Base-by-base conservation (phyloP, 2,329 filamentous ascomycete genomes). In the Diaporthe helianthi region DNA sequence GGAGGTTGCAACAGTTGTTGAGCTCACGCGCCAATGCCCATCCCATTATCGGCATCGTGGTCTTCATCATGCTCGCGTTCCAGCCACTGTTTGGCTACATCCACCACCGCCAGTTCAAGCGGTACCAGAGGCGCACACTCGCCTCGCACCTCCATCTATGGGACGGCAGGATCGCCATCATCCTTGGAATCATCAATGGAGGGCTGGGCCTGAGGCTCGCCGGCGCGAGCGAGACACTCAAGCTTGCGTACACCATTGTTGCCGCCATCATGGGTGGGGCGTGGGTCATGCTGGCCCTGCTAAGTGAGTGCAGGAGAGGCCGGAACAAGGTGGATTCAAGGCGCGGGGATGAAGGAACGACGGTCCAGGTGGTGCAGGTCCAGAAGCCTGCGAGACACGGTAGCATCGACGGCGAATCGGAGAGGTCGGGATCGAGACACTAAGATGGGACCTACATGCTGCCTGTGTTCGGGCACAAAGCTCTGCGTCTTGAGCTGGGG, bases 1-100 rank as follows among this genome's bases (percentile, higher is more conserved):
- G 36, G 26, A 36, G 12, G 19, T 7, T 26, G 26, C 44, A 33
- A 47, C 22, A 81, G 77, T 70, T 83, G 8, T 71, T 74, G 15
- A 74, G 75, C n/a, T 70, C 75, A 7, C 64, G 73, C 4, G 74
- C 75, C 41, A 82, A 80, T 71, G 79, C 77, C 53, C 84, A 86
- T 72, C 82, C 82, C 41, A 83, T 85, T 71, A 81, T 85, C 70
- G 84, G 84, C 36, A 74, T 85, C 61, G 75, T 83, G 4, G 73
- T 83, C 3, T 77, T 85, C 9, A 78, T 70, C 13, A 66, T 77
- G 1, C 74, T 85, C 6, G 69, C 81, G 71, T 68, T 82, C 53
- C 83, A 85, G 74, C 82, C 83, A 0, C 19, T 81, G 2, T 74
- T 83, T 2, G 84, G 83, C 2, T 72, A 76, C 49, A 52, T 81